Base-by-base conservation (phyloP, 2,329 filamentous ascomycete species). In the Apiospora rasikravindrae region DNA sequence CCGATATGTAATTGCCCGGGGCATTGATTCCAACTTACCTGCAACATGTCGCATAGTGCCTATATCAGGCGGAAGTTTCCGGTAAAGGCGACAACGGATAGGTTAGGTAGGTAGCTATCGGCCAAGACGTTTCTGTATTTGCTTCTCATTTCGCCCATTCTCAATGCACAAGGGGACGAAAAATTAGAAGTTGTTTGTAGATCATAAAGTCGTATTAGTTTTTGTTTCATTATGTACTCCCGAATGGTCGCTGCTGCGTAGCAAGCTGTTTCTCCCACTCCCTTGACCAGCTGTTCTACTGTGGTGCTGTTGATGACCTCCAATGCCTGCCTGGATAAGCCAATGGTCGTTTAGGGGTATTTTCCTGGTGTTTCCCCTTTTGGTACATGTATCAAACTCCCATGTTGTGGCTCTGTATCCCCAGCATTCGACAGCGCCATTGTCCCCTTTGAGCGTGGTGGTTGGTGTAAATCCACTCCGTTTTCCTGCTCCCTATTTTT, bases 121-220 rank as follows among this genome's bases (percentile, higher is more conserved):
- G 8, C 40, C 2, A 14, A 1, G 13, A 42, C 40, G 13, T 7
- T 37, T 37, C 33, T 7, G 33, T 37, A 6, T 37, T 37, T 42
- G 40, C 40, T 14, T 42, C 2, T 42, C 40, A 42, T 2, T 2
- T 14, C 40, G 1, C 40, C 13, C 8, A 10, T 2, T 42, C 40
- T 42, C 40, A 19, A 49, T 3, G 22, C 45, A 47, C 1, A 2
- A 47, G 2, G 22, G 5, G 45, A 8, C 2, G 14, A 19, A n/a
- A 47, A 22, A 14, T 26, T 0, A 26, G 26, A 22, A 10, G 19
- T 14, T 29, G 14, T 33, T 22, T 57, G 14, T 64, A n/a, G 29
- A 40, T 64, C 57, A 40, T 64, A 64, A 64, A 64, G 57, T 64
- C 57, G 57, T 40, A 64, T 64, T 64, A 64, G 57, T 64, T 47